phyloP scores from a whole-genome alignment of 768 basidiomycete genomes.

The Termitomyces sp. region DNA sequence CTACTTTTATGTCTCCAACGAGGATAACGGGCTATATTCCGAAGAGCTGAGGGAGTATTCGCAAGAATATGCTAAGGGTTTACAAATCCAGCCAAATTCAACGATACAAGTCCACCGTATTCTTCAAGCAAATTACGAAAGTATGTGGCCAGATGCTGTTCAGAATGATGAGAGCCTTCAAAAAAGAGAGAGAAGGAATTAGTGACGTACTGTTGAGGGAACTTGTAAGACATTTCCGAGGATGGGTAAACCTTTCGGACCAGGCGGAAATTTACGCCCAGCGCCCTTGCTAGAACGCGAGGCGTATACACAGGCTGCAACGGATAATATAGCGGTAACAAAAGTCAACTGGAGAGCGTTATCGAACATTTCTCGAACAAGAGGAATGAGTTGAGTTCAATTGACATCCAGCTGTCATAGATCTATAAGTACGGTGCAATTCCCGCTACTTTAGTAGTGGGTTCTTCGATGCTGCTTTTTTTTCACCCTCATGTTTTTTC shows the following conservation, averaged over 20 bases:
- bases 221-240: conserved; percentile 5
- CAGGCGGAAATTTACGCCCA: background rate
- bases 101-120: conserved; percentile 3
- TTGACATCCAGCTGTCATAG: no score
- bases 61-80: background rate
- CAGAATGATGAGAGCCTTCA: background rate
- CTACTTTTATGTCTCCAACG: conserved; percentile 3
- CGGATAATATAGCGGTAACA: background rate
- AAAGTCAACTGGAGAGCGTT: background rate
- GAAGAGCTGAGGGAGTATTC: background rate
- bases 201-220: background rate
- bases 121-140: background rate
- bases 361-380: background rate
- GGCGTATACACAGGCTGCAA: background rate
- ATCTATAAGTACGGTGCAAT: no score
- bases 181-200: no score
- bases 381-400: background rate
- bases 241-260: conserved; percentile 1
- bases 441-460: no score
- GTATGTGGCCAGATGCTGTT: conserved; percentile 3
- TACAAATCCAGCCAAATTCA: conserved; percentile 4
- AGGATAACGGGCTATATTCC: background rate
- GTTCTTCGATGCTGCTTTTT: no score
- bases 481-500: no score
- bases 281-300: background rate